Evolutionary conservation across 495 filamentous ascomycete genomes (phyloP), one percentile per base, ranked within the genome.

Genomic region (Podospora tetraspora): DNA sequence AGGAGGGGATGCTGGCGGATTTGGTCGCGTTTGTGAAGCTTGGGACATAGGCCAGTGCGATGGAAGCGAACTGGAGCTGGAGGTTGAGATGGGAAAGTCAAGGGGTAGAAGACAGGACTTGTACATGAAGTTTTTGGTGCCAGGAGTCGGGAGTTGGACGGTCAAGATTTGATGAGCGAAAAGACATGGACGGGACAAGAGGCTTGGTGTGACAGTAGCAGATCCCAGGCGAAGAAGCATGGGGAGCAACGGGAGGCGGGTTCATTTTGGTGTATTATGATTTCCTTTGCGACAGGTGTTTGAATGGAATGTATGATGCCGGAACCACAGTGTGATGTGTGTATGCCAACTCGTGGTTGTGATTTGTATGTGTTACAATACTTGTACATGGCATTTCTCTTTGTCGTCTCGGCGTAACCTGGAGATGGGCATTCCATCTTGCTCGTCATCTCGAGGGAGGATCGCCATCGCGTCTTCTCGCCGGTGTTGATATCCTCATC

Each of bases 11-110:
- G 72, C 80, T 94, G 71, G 88, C 88, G 66, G 88, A 94, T 70
- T 78, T 95, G 69, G 87, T 91, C 74, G 84, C 85, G 58, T 93
- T 91, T 78, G 88, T 89, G 29, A 84, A 83, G 62, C 80, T 92
- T 68, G 88, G 86, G 66, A 82, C 77, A 60, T 83, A 9, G 43
- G n/a, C 16, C 3, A 3, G 9, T 22, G 6, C 43, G 12, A 60
- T 27, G 22, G 22, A 8, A 25, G 23, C 23, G 21, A 24, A 21
- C 22, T 32, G 57, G 13, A 59, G 66, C 16, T 10, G 60, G 60
- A 22, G 32, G 12, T 24, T 1, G 13, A 16, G 61, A 43, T 19
- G 24, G 61, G 61, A 13, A 23, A 2, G 43, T 12, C 11, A 22
- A 57, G 29, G 8, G 65, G 21, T 23, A 21, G 52, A 22, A 24